These are phyloP conservation scores for Globisporangium okanoganense DNA, from an alignment of 352 stramenopile species.

Conservation along the genomic window DNA sequence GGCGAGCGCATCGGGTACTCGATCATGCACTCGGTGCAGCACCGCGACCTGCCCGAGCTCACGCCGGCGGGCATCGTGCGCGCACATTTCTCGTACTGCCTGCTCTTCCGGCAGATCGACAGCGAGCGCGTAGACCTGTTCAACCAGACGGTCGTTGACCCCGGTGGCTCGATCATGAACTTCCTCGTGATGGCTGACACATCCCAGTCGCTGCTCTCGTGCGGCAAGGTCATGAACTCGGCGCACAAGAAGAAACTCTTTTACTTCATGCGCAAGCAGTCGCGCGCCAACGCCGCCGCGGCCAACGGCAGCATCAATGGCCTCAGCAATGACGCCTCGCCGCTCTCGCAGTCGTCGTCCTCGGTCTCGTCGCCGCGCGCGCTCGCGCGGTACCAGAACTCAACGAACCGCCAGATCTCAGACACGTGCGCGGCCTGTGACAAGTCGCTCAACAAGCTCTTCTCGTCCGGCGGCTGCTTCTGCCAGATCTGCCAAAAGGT, in stretches of 20 bases:
- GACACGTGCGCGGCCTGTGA: conserved; percentile 36
- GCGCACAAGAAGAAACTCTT: conserved; percentile 54
- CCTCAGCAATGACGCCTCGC: background rate
- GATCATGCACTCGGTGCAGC: conserved; percentile 45
- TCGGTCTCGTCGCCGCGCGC: background rate
- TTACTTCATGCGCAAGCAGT: conserved; percentile 32
- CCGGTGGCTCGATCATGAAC: conserved; percentile 27
- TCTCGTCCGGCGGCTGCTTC: conserved; percentile 26
- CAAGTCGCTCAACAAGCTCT: conserved; percentile 24
- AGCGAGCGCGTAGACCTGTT: conserved; percentile 37
- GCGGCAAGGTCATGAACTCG: conserved; percentile 29
- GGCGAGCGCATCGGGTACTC: conserved; percentile 48
- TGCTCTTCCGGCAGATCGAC: conserved; percentile 38
- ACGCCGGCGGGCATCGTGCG: conserved; percentile 32
- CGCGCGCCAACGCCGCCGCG: conserved; percentile 10
- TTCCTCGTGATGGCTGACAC: conserved; percentile 37
- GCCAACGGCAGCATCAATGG: background rate
- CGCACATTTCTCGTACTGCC: conserved; percentile 35
- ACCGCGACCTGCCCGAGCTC: conserved; percentile 42
- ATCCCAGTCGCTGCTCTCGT: conserved; percentile 20
- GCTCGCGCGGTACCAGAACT: conserved; percentile 1
- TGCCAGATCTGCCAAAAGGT: conserved; percentile 23
- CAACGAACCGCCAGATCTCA: conserved; percentile 3
- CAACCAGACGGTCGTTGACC: conserved; percentile 33
- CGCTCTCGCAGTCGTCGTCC: conserved; percentile 6